These are phyloP conservation scores for Blastocystis sp. DNA, from an alignment of 352 stramenopile genomes.

Conservation along the genomic window DNA sequence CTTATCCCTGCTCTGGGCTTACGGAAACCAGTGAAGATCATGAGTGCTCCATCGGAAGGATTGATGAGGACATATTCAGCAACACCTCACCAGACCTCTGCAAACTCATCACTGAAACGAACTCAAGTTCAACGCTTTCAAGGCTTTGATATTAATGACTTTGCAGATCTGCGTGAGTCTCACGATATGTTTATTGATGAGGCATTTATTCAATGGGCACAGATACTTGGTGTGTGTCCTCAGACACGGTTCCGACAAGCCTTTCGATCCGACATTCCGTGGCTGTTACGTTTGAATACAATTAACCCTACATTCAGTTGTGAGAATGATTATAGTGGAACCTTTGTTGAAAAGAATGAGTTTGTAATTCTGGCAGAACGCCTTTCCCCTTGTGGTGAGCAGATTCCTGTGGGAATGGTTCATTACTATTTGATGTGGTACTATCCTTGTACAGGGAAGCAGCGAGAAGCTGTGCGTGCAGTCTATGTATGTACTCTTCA, in stretches of 20 bases:
- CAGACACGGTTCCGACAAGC: conserved; percentile 23
- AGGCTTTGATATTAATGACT: conserved; percentile 65
- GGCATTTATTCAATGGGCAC: not conserved
- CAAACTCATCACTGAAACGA: not conserved
- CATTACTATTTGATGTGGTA: conserved; percentile 65
- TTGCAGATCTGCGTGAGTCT: conserved; percentile 39
- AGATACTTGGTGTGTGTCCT: not conserved
- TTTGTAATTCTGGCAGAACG: conserved; percentile 60
- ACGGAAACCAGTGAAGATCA: not conserved
- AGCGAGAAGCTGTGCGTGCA: not conserved
- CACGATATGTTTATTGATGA: conserved; percentile 22
- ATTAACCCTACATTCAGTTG: conserved; percentile 45
- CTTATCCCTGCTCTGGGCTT: not conserved
- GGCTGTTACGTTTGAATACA: conserved; percentile 47
- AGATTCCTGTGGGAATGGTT: conserved; percentile 50
- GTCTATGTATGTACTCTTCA: conserved; percentile 61
- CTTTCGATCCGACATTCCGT: not conserved
- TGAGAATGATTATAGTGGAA: not conserved
- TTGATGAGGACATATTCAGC: not conserved
- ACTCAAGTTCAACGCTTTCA: conserved; percentile 23
- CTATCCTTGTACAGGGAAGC: conserved; percentile 19
- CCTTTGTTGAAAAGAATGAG: conserved; percentile 64
- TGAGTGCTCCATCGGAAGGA: not conserved
- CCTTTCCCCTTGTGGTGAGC: not conserved
- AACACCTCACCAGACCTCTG: not conserved